These are phyloP conservation scores for Cutaneotrichosporon cavernicola DNA, from an alignment of 1,284 basidiomycete species.

Conservation along the genomic window DNA sequence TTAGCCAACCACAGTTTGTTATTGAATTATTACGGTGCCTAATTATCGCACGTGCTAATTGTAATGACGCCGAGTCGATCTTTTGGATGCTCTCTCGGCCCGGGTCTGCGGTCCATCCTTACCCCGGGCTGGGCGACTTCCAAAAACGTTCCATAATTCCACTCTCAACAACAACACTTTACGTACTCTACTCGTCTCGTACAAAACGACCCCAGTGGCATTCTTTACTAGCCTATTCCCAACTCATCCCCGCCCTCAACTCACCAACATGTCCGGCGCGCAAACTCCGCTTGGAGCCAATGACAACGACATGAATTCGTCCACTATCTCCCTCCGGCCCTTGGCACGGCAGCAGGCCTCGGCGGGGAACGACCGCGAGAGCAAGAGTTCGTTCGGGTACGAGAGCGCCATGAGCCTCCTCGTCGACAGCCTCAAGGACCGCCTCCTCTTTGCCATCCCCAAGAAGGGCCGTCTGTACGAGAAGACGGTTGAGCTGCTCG, in stretches of 20 bases:
- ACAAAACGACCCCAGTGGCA: background rate
- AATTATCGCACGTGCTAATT: constrained; percentile 1
- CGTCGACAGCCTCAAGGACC: constrained; percentile 62
- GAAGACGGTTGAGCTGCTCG: constrained; percentile 81
- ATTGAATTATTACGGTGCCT: background rate
- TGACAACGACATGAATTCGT: constrained; percentile 16
- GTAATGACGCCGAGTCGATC: constrained; percentile 1
- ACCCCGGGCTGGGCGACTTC: background rate
- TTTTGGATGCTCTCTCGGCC: too few relatives aligned
- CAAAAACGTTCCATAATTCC: background rate
- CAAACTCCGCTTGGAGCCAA: constrained; percentile 16
- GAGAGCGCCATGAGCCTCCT: constrained; percentile 55
- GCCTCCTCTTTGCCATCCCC: constrained; percentile 90
- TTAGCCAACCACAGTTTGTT: background rate
- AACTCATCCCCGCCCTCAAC: background rate
- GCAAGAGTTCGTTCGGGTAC: constrained; percentile 44
- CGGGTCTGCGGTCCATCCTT: background rate
- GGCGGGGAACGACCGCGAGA: constrained; percentile 24
- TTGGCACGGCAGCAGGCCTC: constrained; percentile 9
- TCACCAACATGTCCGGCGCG: constrained; percentile 22
- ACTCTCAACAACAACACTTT: constrained; percentile 1
- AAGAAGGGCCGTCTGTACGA: constrained; percentile 97
- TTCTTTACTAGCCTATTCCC: background rate
- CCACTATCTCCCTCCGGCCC: constrained; percentile 22
- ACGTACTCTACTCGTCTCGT: background rate